Conservation (phyloP, 345 rosid species). For the Schrenkiella parvula region DNA sequence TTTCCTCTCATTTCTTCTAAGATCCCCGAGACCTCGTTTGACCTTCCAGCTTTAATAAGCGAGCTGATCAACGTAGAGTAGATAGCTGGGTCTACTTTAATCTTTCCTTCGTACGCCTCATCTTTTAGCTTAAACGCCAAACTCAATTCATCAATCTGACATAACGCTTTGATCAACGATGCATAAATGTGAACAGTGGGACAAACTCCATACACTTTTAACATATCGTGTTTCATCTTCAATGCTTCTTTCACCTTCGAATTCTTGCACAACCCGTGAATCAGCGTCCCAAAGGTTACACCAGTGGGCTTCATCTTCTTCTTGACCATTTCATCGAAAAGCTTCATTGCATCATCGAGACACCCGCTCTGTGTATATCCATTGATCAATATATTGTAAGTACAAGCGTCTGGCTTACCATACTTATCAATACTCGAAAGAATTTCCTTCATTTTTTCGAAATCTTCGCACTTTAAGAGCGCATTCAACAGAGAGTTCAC, state of each 20-base stretch:
- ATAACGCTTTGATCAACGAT: constrained; percentile 54
- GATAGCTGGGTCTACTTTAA: constrained; percentile 47
- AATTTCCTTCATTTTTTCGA: constrained; percentile 41
- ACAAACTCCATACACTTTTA: constrained; percentile 32
- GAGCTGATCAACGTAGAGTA: constrained; percentile 58
- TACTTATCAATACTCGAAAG: constrained; percentile 35
- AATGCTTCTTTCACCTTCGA: constrained; percentile 60
- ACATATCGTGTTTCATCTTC: constrained; percentile 62
- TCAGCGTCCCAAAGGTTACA: constrained; percentile 58
- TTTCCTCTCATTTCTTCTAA: constrained; percentile 58
- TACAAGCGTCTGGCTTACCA: constrained; percentile 61
- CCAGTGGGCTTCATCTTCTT: constrained; percentile 46
- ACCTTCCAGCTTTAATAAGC: constrained; percentile 48
- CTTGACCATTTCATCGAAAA: constrained; percentile 63
- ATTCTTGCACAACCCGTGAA: constrained; percentile 48
- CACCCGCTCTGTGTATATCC: constrained; percentile 36
- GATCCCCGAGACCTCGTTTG: constrained; percentile 42
- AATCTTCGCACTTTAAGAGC: constrained; percentile 41
- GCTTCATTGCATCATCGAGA: constrained; percentile 44
- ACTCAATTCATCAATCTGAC: constrained; percentile 41
- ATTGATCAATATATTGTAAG: constrained; percentile 62
- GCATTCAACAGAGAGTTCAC: constrained; percentile 56
- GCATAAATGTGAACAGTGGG: constrained; percentile 46
- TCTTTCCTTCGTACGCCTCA: constrained; percentile 46
- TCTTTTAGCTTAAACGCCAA: constrained; percentile 60